These are phyloP conservation scores for Helminthosporium solani DNA, from an alignment of 2,329 filamentous ascomycete genomes.

Conservation along the genomic window DNA sequence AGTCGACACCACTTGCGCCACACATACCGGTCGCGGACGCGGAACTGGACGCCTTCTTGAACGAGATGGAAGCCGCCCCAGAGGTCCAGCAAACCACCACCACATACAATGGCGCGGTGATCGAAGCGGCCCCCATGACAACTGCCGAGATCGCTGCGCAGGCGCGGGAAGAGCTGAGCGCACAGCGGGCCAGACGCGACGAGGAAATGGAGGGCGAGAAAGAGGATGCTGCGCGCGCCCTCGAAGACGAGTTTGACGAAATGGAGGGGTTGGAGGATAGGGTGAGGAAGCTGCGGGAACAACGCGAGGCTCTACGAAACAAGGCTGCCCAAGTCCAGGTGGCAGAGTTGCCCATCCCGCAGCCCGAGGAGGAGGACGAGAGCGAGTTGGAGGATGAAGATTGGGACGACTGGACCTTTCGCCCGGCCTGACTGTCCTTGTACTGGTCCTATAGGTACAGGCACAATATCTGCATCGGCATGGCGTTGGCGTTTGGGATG, in stretches of 20 bases:
- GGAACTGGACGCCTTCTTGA: conserved; percentile 58
- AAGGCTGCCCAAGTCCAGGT: conserved; percentile 16
- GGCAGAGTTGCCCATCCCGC: conserved; percentile 10
- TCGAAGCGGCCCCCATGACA: conserved; percentile 49
- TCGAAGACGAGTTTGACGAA: conserved; percentile 53
- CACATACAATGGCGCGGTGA: conserved; percentile 52
- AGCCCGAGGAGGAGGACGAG: conserved; percentile 27
- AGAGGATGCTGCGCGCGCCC: conserved; percentile 48
- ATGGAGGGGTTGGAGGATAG: conserved; percentile 52
- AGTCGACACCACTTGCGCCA: conserved; percentile 3
- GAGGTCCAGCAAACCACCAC: conserved; percentile 81
- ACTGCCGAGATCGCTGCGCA: conserved; percentile 50
- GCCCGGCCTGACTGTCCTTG: conserved; percentile 26
- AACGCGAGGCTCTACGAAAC: conserved; percentile 46
- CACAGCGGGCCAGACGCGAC: conserved; percentile 45
- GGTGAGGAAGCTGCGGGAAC: conserved; percentile 47
- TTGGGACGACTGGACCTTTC: conserved; percentile 43
- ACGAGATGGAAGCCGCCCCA: conserved; percentile 69
- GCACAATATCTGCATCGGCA: conserved; percentile 24
- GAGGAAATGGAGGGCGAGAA: conserved; percentile 51
- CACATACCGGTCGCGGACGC: conserved; percentile 21
- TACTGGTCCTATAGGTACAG: conserved; percentile 5
- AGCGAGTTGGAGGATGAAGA: conserved; percentile 43
- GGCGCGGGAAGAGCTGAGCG: conserved; percentile 45
- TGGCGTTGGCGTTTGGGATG: conserved; percentile 12